These are phyloP conservation scores for Hypseocharis bilobata DNA, from an alignment of 441 rosid species.

Conservation along the genomic window DNA sequence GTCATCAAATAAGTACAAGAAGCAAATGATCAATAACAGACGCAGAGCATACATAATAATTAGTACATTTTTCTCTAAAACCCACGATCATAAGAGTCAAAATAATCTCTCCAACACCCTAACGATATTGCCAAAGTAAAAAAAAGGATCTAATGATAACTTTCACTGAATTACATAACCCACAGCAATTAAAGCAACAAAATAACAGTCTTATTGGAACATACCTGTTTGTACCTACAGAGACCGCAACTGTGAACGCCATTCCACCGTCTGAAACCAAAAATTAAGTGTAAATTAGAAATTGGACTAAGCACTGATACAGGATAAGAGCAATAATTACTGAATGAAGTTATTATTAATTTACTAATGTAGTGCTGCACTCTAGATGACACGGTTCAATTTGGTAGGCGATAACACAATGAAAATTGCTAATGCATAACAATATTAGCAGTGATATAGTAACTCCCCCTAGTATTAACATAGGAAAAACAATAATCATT, in stretches of 20 bases:
- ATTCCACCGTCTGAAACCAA: slow-evolving; percentile 20
- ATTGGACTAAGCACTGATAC: slow-evolving; percentile 7
- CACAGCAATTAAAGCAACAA: background rate
- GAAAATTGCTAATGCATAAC: background rate
- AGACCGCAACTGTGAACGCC: slow-evolving; percentile 17
- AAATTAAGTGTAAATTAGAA: slow-evolving; percentile 15
- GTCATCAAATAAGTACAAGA: slow-evolving; percentile 2
- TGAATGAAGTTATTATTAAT: background rate
- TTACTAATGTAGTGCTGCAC: background rate
- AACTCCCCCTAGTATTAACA: too few relatives aligned
- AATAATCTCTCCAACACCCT: slow-evolving; percentile 5
- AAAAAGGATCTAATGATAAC: slow-evolving; percentile 4
- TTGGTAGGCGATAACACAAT: background rate
- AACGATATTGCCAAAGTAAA: background rate
- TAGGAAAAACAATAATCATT: too few relatives aligned
- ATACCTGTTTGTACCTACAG: slow-evolving; percentile 17
- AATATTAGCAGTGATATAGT: too few relatives aligned
- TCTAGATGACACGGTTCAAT: background rate
- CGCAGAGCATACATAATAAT: background rate
- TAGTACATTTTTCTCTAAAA: background rate
- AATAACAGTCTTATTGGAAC: background rate
- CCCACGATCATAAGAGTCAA: slow-evolving; percentile 1
- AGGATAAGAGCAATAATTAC: background rate
- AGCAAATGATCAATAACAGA: background rate
- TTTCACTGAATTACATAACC: slow-evolving; percentile 11